Conservation (phyloP, 2,329 filamentous ascomycete species). For the Nothomitra cinnamomea region DNA sequence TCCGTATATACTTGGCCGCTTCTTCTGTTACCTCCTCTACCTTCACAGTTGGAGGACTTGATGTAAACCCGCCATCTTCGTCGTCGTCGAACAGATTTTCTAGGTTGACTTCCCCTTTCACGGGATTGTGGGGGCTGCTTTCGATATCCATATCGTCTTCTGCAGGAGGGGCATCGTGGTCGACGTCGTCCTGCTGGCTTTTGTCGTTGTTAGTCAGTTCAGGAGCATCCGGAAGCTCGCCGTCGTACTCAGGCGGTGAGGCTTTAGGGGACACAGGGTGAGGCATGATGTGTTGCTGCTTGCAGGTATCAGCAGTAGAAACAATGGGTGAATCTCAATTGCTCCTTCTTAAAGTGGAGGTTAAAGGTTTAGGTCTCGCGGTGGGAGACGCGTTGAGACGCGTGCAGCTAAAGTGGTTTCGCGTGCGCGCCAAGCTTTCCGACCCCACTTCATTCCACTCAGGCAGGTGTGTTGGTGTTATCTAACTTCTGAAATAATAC, state of each 20-base stretch:
- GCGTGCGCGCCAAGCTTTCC: too few species aligned
- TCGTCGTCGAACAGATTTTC: conserved; percentile 45
- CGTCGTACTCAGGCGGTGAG: conserved; percentile 22
- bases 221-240: conserved; percentile 14
- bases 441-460: too few species aligned
- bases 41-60: conserved; percentile 31
- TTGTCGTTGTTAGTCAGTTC: conserved; percentile 15
- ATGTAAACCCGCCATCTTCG: conserved; percentile 35
- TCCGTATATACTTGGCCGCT: conserved; percentile 21
- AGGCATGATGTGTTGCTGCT: conserved; percentile 23
- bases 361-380: too few species aligned
- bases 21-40: conserved; percentile 24
- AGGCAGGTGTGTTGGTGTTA: too few species aligned
- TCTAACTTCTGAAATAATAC: too few species aligned
- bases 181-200: conserved; percentile 8
- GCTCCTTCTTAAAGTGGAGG: too few species aligned
- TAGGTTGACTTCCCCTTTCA: conserved; percentile 24
- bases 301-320: neutral
- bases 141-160: conserved; percentile 1
- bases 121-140: conserved; percentile 4
- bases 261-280: conserved; percentile 25
- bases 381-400: too few species aligned
- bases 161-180: conserved; percentile 8
- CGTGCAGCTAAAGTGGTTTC: too few species aligned
- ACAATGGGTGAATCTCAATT: too few species aligned